Percentiles rank a stretch among this genome's conserved stretches.
Evolutionary conservation across 139 green algal genomes (phyloP).

Genomic region (Chlorella sp.): DNA sequence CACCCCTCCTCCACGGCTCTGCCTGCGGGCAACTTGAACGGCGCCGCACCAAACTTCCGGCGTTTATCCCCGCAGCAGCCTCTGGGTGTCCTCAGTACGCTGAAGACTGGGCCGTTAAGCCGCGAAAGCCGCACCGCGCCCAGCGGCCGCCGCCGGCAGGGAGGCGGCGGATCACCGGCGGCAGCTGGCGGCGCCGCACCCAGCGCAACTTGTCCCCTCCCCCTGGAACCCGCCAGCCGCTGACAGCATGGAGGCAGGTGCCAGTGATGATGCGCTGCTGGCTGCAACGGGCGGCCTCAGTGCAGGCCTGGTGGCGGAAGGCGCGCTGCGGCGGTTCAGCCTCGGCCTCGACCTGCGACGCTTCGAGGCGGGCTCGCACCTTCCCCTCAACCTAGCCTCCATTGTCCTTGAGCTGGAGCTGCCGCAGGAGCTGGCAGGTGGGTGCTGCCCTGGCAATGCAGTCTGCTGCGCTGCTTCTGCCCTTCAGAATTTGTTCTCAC

Average conservation of each 20-base stretch:
- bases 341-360: constrained; percentile 33
- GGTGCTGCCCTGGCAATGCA: no score
- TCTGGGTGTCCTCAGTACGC: no score
- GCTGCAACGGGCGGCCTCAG: constrained; percentile 10
- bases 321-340: constrained; percentile 26
- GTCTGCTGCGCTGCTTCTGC: no score
- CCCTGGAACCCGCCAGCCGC: no score
- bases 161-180: background rate
- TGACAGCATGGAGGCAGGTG: background rate
- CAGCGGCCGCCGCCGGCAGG: background rate
- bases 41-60: background rate
- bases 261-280: background rate
- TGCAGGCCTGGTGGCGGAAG: background rate
- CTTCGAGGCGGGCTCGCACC: constrained; percentile 19
- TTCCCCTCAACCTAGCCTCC: constrained; percentile 38
- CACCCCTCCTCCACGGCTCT: no score
- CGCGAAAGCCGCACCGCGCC: background rate
- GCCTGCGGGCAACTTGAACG: background rate
- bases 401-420: constrained; percentile 43
- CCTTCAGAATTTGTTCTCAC: no score
- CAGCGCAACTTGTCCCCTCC: no score
- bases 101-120: no score
- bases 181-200: no score
- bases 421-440: constrained; percentile 38
- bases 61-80: no score